Conservation (phyloP, 179 eudicot genomes). For the Beta corolliflora region DNA sequence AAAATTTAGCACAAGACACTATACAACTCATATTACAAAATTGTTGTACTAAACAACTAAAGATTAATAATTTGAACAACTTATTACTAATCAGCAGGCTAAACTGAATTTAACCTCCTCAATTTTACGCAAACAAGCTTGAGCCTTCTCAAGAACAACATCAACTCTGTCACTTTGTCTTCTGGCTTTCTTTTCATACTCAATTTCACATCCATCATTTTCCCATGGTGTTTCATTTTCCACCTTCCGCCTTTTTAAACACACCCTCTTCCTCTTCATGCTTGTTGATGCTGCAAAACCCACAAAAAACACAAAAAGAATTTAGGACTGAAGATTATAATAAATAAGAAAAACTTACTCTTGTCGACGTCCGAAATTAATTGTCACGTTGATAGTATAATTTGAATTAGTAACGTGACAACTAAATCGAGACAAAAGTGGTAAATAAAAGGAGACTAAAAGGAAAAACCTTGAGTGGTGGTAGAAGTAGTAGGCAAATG, state of each 20-base stretch:
- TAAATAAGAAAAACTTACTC: too few relatives aligned
- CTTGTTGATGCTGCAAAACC: conserved; percentile 50
- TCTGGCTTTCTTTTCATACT: neutral
- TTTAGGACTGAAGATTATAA: neutral
- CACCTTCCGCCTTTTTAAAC: conserved; percentile 19
- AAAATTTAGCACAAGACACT: neutral
- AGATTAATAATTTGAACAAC: neutral
- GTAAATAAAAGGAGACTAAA: neutral
- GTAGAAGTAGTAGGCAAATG: conserved; percentile 39
- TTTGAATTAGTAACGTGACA: neutral
- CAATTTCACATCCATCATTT: neutral
- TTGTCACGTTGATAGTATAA: neutral
- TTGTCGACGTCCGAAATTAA: neutral
- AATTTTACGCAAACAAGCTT: conserved; percentile 61
- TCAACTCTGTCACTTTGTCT: conserved; percentile 45
- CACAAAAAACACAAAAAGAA: neutral
- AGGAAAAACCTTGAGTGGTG: conserved; percentile 52
- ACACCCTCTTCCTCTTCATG: conserved; percentile 39
- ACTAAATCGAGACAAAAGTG: neutral
- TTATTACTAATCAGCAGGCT: neutral
- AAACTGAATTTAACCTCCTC: conserved; percentile 48
- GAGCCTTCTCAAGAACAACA: conserved; percentile 55
- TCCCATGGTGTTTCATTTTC: conserved; percentile 6
- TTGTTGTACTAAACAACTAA: neutral
- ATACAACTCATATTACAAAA: neutral